Percentiles rank a stretch among this genome's conserved stretches.
phyloP scores from a whole-genome alignment of 2,329 filamentous ascomycete species.

The Calonectria multiphialidica region DNA sequence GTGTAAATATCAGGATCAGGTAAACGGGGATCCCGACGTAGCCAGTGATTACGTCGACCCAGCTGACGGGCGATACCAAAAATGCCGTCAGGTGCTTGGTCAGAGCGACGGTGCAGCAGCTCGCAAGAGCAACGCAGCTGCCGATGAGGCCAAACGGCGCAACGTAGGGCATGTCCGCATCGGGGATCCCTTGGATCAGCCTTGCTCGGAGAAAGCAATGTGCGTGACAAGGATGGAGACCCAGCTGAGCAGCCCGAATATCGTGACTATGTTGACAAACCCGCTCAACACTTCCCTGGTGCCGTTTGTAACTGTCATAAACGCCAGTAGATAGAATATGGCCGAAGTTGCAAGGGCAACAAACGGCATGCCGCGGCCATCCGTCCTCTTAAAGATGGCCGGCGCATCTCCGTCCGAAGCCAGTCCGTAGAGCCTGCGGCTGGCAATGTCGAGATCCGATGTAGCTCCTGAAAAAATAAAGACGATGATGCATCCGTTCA shows the following conservation, averaged over 20 bases:
- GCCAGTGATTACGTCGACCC: conserved; percentile 81
- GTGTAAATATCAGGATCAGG: conserved; percentile 76
- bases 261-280: conserved; percentile 76
- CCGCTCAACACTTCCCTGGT: conserved; percentile 70
- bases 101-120: conserved; percentile 79
- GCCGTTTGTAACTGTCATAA: conserved; percentile 72
- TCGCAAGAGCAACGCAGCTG: conserved; percentile 74
- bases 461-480: conserved; percentile 84
- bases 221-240: conserved; percentile 76
- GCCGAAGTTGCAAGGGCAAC: conserved; percentile 72
- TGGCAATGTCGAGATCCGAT: conserved; percentile 82
- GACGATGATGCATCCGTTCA: conserved; percentile 80
- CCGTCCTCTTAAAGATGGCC: conserved; percentile 76
- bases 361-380: conserved; percentile 78
- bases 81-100: conserved; percentile 88
- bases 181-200: conserved; percentile 67
- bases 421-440: conserved; percentile 78
- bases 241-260: conserved; percentile 76
- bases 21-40: conserved; percentile 84
- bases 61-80: conserved; percentile 60
- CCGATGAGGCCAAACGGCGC: conserved; percentile 79
- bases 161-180: conserved; percentile 70
- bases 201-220: conserved; percentile 75
- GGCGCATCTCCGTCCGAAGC: conserved; percentile 80
- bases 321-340: conserved; percentile 75